A percentile compares a stretch with the other conserved stretches of the same genome.
These are phyloP conservation scores for Collariella sp. DNA, from an alignment of 495 filamentous ascomycete species.

Conservation along the genomic window DNA sequence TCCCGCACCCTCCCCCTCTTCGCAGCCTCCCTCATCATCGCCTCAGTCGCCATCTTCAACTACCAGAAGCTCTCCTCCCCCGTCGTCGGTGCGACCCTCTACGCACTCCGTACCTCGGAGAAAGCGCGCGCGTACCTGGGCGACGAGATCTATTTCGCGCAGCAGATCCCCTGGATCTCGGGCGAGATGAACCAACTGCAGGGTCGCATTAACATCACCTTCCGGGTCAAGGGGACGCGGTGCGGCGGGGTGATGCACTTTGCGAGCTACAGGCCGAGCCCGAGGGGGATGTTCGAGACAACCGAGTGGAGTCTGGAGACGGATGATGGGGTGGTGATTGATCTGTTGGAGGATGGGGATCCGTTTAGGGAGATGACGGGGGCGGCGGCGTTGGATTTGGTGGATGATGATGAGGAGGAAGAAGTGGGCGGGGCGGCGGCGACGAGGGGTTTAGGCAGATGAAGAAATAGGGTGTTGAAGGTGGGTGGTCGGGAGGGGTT, in stretches of 20 bases:
- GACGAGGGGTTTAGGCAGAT: conserved; percentile 38
- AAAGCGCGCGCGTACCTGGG: conserved; percentile 68
- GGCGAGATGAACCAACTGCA: conserved; percentile 92
- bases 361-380: conserved; percentile 45
- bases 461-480: conserved; percentile 24
- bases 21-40: conserved; percentile 49
- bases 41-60: conserved; percentile 86
- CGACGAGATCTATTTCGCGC: conserved; percentile 85
- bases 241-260: conserved; percentile 69
- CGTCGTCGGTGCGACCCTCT: conserved; percentile 77
- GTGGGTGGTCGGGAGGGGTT: too few species aligned
- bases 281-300: conserved; percentile 67
- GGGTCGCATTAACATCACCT: conserved; percentile 79
- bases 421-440: conserved; percentile 19
- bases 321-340: conserved; percentile 54
- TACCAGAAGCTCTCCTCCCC: conserved; percentile 86
- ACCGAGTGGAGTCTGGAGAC: conserved; percentile 68
- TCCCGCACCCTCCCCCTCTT: conserved; percentile 47
- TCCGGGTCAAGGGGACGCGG: conserved; percentile 78
- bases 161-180: conserved; percentile 84
- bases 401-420: conserved; percentile 26
- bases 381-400: conserved; percentile 20
- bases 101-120: conserved; percentile 74
- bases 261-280: conserved; percentile 59
- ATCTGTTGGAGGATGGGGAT: conserved; percentile 58